phyloP scores from a whole-genome alignment of 306 rosid species.

The Quercus rubra region DNA sequence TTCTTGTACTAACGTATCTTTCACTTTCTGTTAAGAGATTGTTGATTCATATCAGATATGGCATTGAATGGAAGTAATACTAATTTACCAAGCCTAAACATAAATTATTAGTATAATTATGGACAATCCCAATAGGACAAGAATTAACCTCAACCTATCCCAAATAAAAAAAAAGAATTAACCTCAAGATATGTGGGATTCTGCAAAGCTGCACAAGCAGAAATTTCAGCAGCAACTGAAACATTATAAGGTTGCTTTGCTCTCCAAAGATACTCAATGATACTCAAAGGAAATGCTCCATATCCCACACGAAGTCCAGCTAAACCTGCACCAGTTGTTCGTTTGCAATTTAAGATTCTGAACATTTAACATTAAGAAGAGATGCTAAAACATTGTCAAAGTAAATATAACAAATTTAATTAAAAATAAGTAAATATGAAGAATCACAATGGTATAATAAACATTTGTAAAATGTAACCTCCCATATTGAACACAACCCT shows the following conservation, averaged over 20 bases:
- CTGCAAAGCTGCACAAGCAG: slow-evolving; percentile 91
- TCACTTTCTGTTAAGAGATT: slow-evolving; percentile 60
- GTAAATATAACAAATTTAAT: background rate
- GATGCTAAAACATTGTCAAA: background rate
- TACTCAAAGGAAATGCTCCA: slow-evolving; percentile 90
- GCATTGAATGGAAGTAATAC: background rate
- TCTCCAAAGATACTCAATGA: slow-evolving; percentile 91
- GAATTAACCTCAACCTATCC: slow-evolving; percentile 49
- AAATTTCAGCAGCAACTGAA: slow-evolving; percentile 90
- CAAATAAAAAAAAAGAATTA: background rate
- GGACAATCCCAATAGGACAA: background rate
- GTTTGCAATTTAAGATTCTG: slow-evolving; percentile 1
- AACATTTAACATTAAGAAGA: slow-evolving; percentile 9
- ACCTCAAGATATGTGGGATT: slow-evolving; percentile 91
- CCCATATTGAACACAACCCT: background rate
- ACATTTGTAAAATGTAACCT: background rate
- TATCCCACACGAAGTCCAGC: slow-evolving; percentile 99
- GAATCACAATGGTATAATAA: background rate
- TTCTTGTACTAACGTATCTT: slow-evolving; percentile 76
- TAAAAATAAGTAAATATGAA: background rate
- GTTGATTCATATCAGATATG: slow-evolving; percentile 28
- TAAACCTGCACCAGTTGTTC: slow-evolving; percentile 57
- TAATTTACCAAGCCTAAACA: background rate
- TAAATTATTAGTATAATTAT: background rate
- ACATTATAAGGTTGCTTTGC: slow-evolving; percentile 98